Evolutionary conservation across 2,329 filamentous ascomycete genomes (phyloP), one percentile per base, ranked within the genome.

Genomic region (Fusarium robinianum): DNA sequence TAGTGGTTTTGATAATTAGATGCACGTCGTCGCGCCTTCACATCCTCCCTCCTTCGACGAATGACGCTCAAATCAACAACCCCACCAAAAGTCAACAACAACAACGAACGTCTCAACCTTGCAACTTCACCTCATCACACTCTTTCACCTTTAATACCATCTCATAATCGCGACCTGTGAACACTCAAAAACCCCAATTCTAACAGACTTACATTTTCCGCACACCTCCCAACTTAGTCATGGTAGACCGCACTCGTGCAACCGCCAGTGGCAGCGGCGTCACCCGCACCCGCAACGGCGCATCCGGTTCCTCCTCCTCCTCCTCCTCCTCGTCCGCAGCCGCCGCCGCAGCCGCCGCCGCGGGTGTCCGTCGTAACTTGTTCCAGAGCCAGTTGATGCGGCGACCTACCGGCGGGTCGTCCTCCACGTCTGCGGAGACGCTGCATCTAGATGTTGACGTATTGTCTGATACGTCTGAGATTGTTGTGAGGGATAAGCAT

Each of bases 401-500:
- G 22, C 76, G 79, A 17, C 77, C 79, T n/a, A 78, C 79, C 4
- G 71, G 71, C 11, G 58, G 63, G 24, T 67, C 66, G 14, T 66
- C 65, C 17, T 57, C 62, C 35, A 63, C 62, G 25, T 63, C 74
- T 9, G 68, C 67, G 35, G 76, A 79, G 51, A 75, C 72, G 25
- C 56, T 79, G 41, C 72, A 74, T 35, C 65, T 78, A n/a, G 75
- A 77, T 46, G 66, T 68, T 38, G 73, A 76, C 33, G 67, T 70
- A 11, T 61, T 71, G n/a, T 70, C 66, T 5, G 72, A 76, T 33
- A 67, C 61, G n/a, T 64, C 62, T 5, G 81, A 84, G 54, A 84
- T 86, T 45, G 78, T 86, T 7, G 76, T 84, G 31, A 73, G 83
- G 52, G 78, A 85, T 58, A 70, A 77, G 64, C 77, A 84, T 57